Evolutionary conservation across 2,329 filamentous ascomycete genomes (phyloP), one percentile per base, ranked within the genome.

Genomic region (Monosporascus sp.): DNA sequence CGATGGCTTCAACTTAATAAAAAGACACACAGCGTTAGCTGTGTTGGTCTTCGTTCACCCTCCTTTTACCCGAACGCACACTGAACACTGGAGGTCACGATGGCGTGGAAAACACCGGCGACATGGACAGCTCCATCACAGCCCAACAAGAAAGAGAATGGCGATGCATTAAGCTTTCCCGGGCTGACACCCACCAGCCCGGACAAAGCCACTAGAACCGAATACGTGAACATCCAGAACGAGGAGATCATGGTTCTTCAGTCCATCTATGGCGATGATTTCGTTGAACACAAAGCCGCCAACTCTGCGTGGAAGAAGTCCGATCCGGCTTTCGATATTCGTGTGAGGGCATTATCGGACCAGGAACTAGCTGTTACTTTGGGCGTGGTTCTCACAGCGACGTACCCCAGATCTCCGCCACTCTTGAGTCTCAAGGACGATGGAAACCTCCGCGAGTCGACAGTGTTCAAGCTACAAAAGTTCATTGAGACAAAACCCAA

Each of bases 251-350:
- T 94, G 67, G 93, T 86, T 45, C 78, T 97, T 55, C 81, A 88
- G 64, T 89, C 93, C 43, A 95, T 97, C 49, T 97, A 94, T 67
- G 87, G 86, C 61, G 90, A 96, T 55, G 92, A 97, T 66, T 97
- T 91, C 66, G 79, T 87, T 62, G 84, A 87, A 67, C 82, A 91
- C 63, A 83, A 87, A 64, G 81, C 82, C 49, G 82, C 82, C 55
- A 83, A 85, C 56, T 80, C 83, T 61, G 92, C 91, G 41, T 97
- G 93, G 93, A 91, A 95, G 83, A 91, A 90, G 82, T 85, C 87
- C 4, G 89, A 96, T 66, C 87, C 90, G 17, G 81, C 84, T 0
- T 95, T 97, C 69, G 90, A 90, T 61, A 85, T 97, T 50, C 83
- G 81, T 50, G 79, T 97, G 58, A 90, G 84, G 64, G 82, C 90